Conservation (phyloP, 352 stramenopile genomes). For the Pythium pectinolyticum region DNA sequence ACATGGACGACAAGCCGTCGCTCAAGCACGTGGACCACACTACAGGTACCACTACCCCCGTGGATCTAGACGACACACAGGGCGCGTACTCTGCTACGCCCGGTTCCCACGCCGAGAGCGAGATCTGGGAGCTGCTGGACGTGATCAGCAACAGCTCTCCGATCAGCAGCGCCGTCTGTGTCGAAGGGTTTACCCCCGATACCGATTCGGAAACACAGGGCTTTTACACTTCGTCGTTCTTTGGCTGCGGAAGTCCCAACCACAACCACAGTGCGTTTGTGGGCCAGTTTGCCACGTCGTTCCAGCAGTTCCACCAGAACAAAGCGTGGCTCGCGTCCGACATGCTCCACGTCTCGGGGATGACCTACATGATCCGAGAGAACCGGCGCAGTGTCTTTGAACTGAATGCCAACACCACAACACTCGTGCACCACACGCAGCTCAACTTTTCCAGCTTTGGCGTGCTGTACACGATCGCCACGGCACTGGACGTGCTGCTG, state of each 20-base stretch:
- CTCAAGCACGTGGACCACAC: slow-evolving; percentile 1
- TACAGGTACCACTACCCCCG: neutral
- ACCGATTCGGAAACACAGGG: slow-evolving; percentile 4
- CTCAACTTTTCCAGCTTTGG: slow-evolving; percentile 35
- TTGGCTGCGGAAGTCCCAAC: slow-evolving; percentile 27
- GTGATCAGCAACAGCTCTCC: slow-evolving; percentile 30
- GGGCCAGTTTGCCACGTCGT: slow-evolving; percentile 13
- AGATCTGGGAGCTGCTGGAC: slow-evolving; percentile 29
- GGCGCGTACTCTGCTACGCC: slow-evolving; percentile 15
- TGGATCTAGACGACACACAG: neutral
- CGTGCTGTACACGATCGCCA: slow-evolving; percentile 26
- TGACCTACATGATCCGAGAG: slow-evolving; percentile 33
- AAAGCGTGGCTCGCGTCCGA: slow-evolving; percentile 31
- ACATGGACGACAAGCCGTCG: slow-evolving; percentile 29
- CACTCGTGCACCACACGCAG: slow-evolving; percentile 20
- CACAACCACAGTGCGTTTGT: slow-evolving; percentile 29
- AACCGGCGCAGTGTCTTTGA: slow-evolving; percentile 27
- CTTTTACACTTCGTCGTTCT: slow-evolving; percentile 22
- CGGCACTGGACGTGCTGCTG: slow-evolving; percentile 23
- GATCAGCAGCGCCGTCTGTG: slow-evolving; percentile 22
- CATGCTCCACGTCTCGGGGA: slow-evolving; percentile 29
- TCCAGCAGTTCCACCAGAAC: slow-evolving; percentile 29
- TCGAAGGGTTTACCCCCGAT: slow-evolving; percentile 22
- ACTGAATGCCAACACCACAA: neutral
- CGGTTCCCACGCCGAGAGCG: slow-evolving; percentile 20